These are phyloP conservation scores for Tulasnella sp. DNA, from an alignment of 768 basidiomycete species.

Conservation along the genomic window DNA sequence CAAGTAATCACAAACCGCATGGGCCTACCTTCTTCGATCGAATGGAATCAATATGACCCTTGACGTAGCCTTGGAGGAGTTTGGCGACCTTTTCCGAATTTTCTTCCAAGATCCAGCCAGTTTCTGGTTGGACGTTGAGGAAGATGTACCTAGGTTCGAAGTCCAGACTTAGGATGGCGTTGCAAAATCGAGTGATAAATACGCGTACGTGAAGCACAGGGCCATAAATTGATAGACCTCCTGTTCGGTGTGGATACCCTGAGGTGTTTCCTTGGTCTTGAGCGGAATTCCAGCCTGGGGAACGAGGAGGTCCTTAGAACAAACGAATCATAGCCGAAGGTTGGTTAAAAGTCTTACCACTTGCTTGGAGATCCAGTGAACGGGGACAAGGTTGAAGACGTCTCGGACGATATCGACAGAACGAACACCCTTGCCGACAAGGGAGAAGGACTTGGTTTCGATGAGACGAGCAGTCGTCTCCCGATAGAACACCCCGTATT, in stretches of 20 bases:
- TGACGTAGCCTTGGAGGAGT: constrained; percentile 33
- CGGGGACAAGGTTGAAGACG: constrained; percentile 60
- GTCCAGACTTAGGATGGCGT: background rate
- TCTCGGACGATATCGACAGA: constrained; percentile 62
- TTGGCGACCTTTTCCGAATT: constrained; percentile 54
- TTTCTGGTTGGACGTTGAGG: constrained; percentile 61
- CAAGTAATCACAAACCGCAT: constrained; percentile 37
- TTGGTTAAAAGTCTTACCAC: constrained; percentile 45
- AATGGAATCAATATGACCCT: constrained; percentile 21
- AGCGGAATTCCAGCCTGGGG: constrained; percentile 18
- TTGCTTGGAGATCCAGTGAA: constrained; percentile 57
- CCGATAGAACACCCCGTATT: constrained; percentile 34
- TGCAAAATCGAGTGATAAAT: too few relatives aligned
- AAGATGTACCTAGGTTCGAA: constrained; percentile 60
- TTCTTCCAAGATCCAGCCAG: constrained; percentile 54
- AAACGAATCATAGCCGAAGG: background rate
- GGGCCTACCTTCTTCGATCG: background rate
- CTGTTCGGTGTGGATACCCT: constrained; percentile 59
- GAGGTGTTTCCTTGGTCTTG: constrained; percentile 36
- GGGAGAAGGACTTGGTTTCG: constrained; percentile 39
- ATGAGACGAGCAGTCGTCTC: constrained; percentile 35
- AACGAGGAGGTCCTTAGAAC: constrained; percentile 28
- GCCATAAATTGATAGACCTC: constrained; percentile 62
- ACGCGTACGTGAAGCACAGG: constrained; percentile 65
- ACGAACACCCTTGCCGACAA: constrained; percentile 36